A percentile compares a stretch with the other conserved stretches of the same genome.
phyloP scores from a whole-genome alignment of 2,329 filamentous ascomycete species.

The Paracoccidioides lutzii region DNA sequence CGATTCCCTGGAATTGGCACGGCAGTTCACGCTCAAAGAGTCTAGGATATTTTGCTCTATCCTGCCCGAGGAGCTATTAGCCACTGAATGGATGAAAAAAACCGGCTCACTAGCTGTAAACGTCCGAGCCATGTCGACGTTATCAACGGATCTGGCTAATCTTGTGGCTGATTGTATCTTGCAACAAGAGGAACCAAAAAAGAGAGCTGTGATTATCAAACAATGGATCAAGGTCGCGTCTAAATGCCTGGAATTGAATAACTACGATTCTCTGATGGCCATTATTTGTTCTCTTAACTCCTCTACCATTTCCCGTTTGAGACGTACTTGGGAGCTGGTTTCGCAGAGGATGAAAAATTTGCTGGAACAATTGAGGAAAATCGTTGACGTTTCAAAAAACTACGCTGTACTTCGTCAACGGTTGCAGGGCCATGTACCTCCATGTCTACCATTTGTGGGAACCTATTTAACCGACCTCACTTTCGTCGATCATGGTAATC shows the following conservation, averaged over 20 bases:
- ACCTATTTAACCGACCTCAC: slow-evolving; percentile 94
- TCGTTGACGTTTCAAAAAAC: slow-evolving; percentile 83
- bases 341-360: slow-evolving; percentile 70
- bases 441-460: slow-evolving; percentile 88
- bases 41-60: slow-evolving; percentile 87
- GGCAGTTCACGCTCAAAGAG: slow-evolving; percentile 85
- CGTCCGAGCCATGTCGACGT: slow-evolving; percentile 81
- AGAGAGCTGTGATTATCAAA: slow-evolving; percentile 79
- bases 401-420: slow-evolving; percentile 74
- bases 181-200: slow-evolving; percentile 78
- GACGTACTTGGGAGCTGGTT: slow-evolving; percentile 82
- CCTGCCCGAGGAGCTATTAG: slow-evolving; percentile 78
- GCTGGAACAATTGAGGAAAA: slow-evolving; percentile 64
- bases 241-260: slow-evolving; percentile 77
- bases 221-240: slow-evolving; percentile 95
- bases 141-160: slow-evolving; percentile 87
- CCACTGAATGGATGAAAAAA: slow-evolving; percentile 89
- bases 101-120: slow-evolving; percentile 67
- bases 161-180: slow-evolving; percentile 88
- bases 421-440: slow-evolving; percentile 73
- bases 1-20: slow-evolving; percentile 77
- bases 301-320: slow-evolving; percentile 76
- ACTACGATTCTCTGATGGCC: slow-evolving; percentile 94
- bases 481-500: slow-evolving; percentile 90
- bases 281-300: slow-evolving; percentile 91